phyloP scores from a whole-genome alignment of 225 moss, liverwort and hornwort species.

The Ulota crispa region DNA sequence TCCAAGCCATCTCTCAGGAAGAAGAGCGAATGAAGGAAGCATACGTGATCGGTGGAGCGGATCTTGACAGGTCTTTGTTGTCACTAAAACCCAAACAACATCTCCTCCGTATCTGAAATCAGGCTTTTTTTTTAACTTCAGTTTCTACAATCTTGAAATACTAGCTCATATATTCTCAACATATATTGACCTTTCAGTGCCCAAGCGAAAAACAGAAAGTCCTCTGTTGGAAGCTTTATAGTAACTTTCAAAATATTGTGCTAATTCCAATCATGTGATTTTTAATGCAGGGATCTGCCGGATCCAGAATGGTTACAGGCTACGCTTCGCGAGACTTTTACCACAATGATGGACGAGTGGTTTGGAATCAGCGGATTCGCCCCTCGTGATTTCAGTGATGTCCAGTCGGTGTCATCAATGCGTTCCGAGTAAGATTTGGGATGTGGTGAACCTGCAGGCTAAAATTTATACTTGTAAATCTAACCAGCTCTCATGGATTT shows the following conservation, averaged over 20 bases:
- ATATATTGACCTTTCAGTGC: background rate
- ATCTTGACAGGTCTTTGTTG: constrained; percentile 59
- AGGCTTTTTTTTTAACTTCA: background rate
- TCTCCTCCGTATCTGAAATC: background rate
- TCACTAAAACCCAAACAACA: background rate
- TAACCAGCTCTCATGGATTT: constrained; percentile 8
- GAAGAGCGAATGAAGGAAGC: constrained; percentile 73
- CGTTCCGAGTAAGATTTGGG: constrained; percentile 49
- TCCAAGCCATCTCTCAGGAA: constrained; percentile 70
- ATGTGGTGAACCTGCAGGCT: background rate
- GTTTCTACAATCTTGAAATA: background rate
- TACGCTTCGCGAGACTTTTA: constrained; percentile 55
- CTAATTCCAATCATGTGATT: constrained; percentile 9
- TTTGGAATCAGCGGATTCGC: constrained; percentile 40
- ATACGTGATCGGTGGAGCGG: constrained; percentile 66
- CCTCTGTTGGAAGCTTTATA: background rate
- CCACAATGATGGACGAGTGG: constrained; percentile 62
- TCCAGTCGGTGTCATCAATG: constrained; percentile 87
- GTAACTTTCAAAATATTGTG: background rate
- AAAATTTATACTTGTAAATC: background rate
- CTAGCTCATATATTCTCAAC: background rate
- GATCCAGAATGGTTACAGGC: constrained; percentile 72
- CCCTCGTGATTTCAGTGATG: constrained; percentile 60
- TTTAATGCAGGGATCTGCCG: constrained; percentile 56
- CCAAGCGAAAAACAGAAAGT: background rate